phyloP scores from a whole-genome alignment of 1,139 yeast species.

The Diutina sp. region DNA sequence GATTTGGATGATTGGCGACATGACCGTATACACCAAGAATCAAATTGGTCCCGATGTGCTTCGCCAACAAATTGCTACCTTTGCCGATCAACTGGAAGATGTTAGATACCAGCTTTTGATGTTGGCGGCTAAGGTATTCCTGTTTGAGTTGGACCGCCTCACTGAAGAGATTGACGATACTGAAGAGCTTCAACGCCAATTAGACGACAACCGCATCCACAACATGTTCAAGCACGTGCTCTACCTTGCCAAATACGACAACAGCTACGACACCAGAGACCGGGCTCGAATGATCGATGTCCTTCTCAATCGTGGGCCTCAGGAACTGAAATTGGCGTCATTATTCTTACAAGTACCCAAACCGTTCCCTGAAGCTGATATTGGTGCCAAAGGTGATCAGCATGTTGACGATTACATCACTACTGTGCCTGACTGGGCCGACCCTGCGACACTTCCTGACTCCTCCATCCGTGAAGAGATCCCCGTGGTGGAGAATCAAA shows the following conservation, averaged over 20 bases:
- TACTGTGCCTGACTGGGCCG: constrained; percentile 15
- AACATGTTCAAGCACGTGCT: constrained; percentile 50
- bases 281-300: constrained; percentile 64
- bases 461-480: constrained; percentile 23
- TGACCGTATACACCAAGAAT: constrained; percentile 28
- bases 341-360: constrained; percentile 77
- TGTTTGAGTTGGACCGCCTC: constrained; percentile 22
- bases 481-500: constrained; percentile 12
- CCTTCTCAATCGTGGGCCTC: constrained; percentile 18
- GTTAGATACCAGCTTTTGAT: constrained; percentile 65
- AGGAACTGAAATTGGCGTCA: constrained; percentile 46
- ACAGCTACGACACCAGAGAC: constrained; percentile 71
- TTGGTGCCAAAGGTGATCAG: not conserved
- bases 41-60: constrained; percentile 67
- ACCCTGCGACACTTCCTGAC: constrained; percentile 19
- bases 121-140: constrained; percentile 61
- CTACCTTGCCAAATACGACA: constrained; percentile 62
- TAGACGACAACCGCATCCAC: constrained; percentile 2
- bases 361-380: constrained; percentile 34
- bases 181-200: not conserved
- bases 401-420: not conserved
- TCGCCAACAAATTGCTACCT: constrained; percentile 41
- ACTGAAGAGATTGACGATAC: not conserved
- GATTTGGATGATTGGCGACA: constrained; percentile 88
- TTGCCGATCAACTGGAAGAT: constrained; percentile 38